phyloP scores from a whole-genome alignment of 371 early-diverging fungal genomes.

The Lichtheimia corymbifera region DNA sequence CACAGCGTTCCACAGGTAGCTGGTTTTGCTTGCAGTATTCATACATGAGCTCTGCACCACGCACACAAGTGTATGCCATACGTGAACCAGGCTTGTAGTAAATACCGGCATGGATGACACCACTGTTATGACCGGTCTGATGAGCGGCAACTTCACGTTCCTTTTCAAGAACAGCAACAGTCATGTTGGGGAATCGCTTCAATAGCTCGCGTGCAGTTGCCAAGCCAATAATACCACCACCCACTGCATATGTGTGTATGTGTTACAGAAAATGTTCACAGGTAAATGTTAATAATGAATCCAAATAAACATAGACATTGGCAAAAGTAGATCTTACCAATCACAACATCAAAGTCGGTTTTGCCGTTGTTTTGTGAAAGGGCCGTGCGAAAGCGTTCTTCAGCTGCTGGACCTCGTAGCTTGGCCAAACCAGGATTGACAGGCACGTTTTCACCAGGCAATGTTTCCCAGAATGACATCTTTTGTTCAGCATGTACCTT shows the following conservation, averaged over 20 bases:
- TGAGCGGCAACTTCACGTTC: constrained; percentile 54
- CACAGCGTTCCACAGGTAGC: constrained; percentile 50
- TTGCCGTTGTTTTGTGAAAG: constrained; percentile 43
- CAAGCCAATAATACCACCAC: constrained; percentile 39
- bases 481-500: constrained; percentile 42
- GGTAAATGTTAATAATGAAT: not conserved
- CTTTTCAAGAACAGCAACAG: constrained; percentile 50
- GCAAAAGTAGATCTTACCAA: constrained; percentile 25
- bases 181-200: constrained; percentile 48
- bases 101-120: constrained; percentile 55
- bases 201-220: constrained; percentile 54
- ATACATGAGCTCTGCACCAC: constrained; percentile 52
- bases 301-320: not conserved
- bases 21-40: constrained; percentile 53
- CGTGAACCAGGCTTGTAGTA: constrained; percentile 51
- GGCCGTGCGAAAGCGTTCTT: constrained; percentile 45
- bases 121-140: constrained; percentile 54
- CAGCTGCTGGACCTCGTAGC: constrained; percentile 45
- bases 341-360: constrained; percentile 51
- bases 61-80: constrained; percentile 52
- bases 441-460: constrained; percentile 51
- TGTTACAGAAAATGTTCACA: not conserved
- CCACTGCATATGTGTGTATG: constrained; percentile 12
- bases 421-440: constrained; percentile 48
- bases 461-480: constrained; percentile 42